Evolutionary conservation across 129 eudicot genomes (phyloP), one percentile per base, ranked within the genome.

Genomic region (Tagetes erecta): DNA sequence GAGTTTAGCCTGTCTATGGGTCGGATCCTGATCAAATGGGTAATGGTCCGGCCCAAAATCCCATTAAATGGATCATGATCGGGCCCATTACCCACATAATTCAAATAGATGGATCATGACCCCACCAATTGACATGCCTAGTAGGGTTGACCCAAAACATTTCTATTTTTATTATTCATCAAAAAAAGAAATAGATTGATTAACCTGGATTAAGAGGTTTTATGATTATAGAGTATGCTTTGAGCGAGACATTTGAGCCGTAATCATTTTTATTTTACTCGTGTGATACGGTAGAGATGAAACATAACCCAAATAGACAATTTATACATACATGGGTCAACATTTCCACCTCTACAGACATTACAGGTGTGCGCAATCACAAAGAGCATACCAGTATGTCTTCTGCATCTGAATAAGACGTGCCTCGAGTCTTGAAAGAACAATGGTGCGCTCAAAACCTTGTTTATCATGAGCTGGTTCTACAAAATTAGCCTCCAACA

Each of bases 381-480:
- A 62, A 12, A 62, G 13, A 57, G 62, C 85, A 78, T 65, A 93
- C 99, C 99, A 94, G 77, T 91, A 94, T 13, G 83, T 73, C 80
- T 85, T 94, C 57, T 94, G 99, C 97, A 94, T 85, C 38, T 88
- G 89, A 56, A 88, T 50, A 76, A 94, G 82, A 71, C 82, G 76
- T 53, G 81, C 38, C 74, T 94, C 99, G 39, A 94, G 97, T 77
- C 97, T 85, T 50, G 90, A 79, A 80, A 94, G 97, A 76, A 94
- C 97, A 67, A 86, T 91, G 10, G 99, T 94, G 33, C 99, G 91
- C 88, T 94, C 97, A 79, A 94, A 94, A n/a, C 96, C 99, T 81
- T 94, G 99, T 77, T 94, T 94, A 70, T 94, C 99, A 75, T 94
- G 99, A 80, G 99, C 99, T 56, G 99, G 99, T 80, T 94, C 99